Evolutionary conservation across 2,329 filamentous ascomycete genomes (phyloP), one percentile per base, ranked within the genome.

Genomic region (Pseudocercospora musae): DNA sequence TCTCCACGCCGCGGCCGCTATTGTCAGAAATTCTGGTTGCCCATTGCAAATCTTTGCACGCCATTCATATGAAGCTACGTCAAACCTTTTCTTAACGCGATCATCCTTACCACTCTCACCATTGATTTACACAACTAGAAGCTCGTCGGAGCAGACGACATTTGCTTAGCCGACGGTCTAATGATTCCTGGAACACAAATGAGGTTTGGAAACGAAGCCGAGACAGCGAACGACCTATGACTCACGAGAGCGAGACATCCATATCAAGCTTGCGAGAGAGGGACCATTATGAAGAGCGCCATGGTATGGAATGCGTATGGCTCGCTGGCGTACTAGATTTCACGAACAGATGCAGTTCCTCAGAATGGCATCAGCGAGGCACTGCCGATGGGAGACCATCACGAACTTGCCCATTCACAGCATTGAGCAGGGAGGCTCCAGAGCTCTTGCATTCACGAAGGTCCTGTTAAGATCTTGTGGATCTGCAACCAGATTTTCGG

Each of bases 11-110:
- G 33, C 33, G 2, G 33, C 33, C n/a, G 33, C 49, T 48, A 62
- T 29, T 8, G 42, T 52, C 46, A 44, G 31, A 59, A 59, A 23
- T 42, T 27, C 27, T 59, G 57, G 18, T 59, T 59, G 18, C 46
- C 57, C 21, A 33, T 42, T 5, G 57, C 57, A 33, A 52, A 59
- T 7, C 48, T 29, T 4, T 48, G 18, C 9, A 59, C 31, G 13
- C 46, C n/a, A 37, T 13, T 37, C 15, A 37, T n/a, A 15, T 8
- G 4, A 10, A 31, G 29, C 29, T 37, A 15, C 33, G n/a, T 2
- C 15, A 15, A 40, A 40, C 37, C n/a, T 40, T 40, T 2, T 15
- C 37, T n/a, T 4, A 0, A 40, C 37, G 37, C 37, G 37, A 18
- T 18, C 37, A 40, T 18, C n/a, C 9, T 40, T 15, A 18, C 37